A percentile compares a stretch with the other conserved stretches of the same genome.
phyloP scores from a whole-genome alignment of 2,329 filamentous ascomycete genomes.

The Fusarium algeriense region DNA sequence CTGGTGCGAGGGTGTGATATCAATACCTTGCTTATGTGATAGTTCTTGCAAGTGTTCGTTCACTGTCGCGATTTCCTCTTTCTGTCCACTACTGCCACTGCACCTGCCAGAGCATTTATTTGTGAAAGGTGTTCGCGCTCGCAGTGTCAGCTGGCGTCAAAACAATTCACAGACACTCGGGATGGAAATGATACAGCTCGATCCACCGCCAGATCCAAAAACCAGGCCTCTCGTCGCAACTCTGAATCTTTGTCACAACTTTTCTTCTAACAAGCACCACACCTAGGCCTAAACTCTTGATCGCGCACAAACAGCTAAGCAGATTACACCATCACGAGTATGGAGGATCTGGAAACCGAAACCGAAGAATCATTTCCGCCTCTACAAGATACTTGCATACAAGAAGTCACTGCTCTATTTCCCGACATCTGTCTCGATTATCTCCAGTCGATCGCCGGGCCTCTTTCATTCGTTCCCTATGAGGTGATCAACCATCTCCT shows the following conservation, averaged over 20 bases:
- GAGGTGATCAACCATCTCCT: slow-evolving; percentile 55
- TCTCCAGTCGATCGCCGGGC: slow-evolving; percentile 47
- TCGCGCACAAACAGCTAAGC: background rate
- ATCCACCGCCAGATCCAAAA: background rate
- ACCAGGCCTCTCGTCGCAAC: background rate
- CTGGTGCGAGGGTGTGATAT: background rate
- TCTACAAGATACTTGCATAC: slow-evolving; percentile 26
- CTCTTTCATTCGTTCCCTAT: slow-evolving; percentile 48
- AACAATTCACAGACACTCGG: background rate
- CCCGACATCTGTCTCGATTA: slow-evolving; percentile 60
- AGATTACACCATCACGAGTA: slow-evolving; percentile 8
- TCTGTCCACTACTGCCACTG: background rate
- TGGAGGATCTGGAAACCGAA: slow-evolving; percentile 11
- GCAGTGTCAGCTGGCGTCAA: background rate
- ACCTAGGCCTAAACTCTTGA: background rate
- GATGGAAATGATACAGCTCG: slow-evolving; percentile 1
- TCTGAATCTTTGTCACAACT: background rate
- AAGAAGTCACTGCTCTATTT: slow-evolving; percentile 52
- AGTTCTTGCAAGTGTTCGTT: background rate
- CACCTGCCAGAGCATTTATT: background rate
- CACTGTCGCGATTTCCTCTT: background rate
- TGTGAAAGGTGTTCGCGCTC: background rate
- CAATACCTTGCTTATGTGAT: background rate
- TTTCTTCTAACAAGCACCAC: slow-evolving; percentile 20
- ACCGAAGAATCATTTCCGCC: background rate